Evolutionary conservation across 257 asterid genomes (phyloP).

Genomic region (Handroanthus guayacan): DNA sequence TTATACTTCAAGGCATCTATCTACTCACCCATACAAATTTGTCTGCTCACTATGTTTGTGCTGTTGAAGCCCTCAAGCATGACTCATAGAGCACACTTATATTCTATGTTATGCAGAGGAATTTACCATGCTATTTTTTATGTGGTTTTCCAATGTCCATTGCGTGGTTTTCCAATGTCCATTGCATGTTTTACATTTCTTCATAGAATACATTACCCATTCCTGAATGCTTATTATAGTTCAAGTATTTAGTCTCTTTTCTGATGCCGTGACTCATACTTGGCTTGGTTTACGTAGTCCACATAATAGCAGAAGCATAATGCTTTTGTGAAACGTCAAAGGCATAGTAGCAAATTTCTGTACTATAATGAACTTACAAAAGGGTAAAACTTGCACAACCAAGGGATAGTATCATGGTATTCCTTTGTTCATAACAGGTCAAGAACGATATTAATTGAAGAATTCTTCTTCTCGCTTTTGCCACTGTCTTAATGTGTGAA

Average conservation of each 20-base stretch:
- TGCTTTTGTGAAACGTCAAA: background rate
- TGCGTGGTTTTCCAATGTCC: background rate
- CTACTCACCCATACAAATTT: background rate
- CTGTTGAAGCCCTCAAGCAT: background rate
- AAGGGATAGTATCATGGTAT: background rate
- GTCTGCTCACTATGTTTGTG: background rate
- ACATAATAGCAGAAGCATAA: background rate
- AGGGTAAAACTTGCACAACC: background rate
- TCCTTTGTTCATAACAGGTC: background rate
- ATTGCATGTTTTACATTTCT: background rate
- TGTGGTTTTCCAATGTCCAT: background rate
- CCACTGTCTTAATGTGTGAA: background rate
- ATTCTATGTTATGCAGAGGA: background rate
- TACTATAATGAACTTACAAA: background rate
- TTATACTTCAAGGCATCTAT: too few species aligned
- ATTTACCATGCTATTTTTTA: background rate
- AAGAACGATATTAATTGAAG: background rate
- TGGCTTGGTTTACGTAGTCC: background rate
- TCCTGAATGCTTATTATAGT: constrained; percentile 1
- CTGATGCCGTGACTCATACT: background rate
- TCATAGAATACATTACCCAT: background rate
- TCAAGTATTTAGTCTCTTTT: background rate
- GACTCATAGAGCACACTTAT: background rate
- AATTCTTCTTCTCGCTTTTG: constrained; percentile 15
- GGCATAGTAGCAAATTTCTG: background rate